These are phyloP conservation scores for Xylaria sp. DNA, from an alignment of 2,329 filamentous ascomycete species.

Conservation along the genomic window DNA sequence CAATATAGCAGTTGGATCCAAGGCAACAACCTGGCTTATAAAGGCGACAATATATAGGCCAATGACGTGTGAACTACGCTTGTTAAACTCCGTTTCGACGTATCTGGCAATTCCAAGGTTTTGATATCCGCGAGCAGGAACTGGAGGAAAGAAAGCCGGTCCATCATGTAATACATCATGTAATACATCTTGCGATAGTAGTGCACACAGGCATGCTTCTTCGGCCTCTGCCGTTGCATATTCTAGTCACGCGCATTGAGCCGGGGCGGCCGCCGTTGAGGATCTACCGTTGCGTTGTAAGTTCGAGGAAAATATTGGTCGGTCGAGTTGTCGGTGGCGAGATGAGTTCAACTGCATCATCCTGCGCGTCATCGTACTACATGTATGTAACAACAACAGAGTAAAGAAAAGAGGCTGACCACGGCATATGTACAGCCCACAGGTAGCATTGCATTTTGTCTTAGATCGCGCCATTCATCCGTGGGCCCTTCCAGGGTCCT, in stretches of 20 bases:
- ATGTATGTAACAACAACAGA: too few species aligned
- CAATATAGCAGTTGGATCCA: conserved; percentile 15
- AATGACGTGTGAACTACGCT: conserved; percentile 19
- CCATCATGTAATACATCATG: too few species aligned
- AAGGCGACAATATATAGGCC: conserved; percentile 14
- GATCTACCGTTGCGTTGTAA: not conserved
- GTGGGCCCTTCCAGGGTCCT: not conserved
- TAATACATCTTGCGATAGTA: too few species aligned
- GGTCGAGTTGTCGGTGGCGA: not conserved
- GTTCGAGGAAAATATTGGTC: not conserved
- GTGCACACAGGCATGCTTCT: not conserved
- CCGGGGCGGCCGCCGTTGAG: not conserved
- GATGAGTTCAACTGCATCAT: not conserved
- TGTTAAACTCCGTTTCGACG: not conserved
- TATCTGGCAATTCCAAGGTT: conserved; percentile 1
- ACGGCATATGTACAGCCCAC: not conserved
- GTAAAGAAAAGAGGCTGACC: not conserved
- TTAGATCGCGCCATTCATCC: not conserved
- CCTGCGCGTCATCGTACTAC: not conserved
- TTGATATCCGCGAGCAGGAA: not conserved
- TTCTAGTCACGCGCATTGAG: not conserved
- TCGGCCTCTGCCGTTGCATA: not conserved
- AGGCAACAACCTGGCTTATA: conserved; percentile 21
- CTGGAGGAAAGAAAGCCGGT: too few species aligned
- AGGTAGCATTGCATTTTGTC: conserved; percentile 1